Evolutionary conservation across 495 filamentous ascomycete species (phyloP), one percentile per base, ranked within the genome.

Genomic region (Trypethelium eluteriae): DNA sequence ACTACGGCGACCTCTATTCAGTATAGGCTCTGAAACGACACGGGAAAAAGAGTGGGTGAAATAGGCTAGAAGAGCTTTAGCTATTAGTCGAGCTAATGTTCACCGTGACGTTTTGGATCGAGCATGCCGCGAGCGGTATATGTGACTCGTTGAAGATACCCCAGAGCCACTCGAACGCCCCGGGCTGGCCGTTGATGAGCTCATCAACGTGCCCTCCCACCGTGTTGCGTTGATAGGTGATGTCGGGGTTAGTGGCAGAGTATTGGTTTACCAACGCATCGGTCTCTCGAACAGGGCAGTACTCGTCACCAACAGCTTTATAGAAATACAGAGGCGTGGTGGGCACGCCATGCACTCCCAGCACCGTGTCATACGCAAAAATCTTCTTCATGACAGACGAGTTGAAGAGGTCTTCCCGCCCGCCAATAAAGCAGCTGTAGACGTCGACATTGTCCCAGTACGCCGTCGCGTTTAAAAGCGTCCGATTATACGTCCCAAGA

Each of bases 261-360:
- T 77, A 81, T 57, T 70, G 69, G 0, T 70, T 66, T 2, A 82
- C 73, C 35, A 82, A 66, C 2, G 39, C 74, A 69, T 84, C 81
- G 2, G 78, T 82, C 34, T 80, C 77, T 5, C 63, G 66, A 3
- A 81, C 73, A 1, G 71, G 62, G 46, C 73, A 78, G 57, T 81
- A 71, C 71, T 83, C 74, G 68, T 84, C 81, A 0, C 72, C 46
- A 38, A 81, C 73, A 7, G 81, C 80, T 68, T 85, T 83, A 72
- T 85, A 84, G 0, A 78, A 61, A 66, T 77, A 83, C 18, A 81
- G 36, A 1, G 80, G 81, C 70, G 80, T 78, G 18, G 68, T 64
- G 0, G 82, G 83, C 0, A 74, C 66, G 0, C 79, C 80, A 64
- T 80, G 77, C 38, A 71, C 73, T 2, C 81, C 81, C 73, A 80